A percentile compares a stretch with the other conserved stretches of the same genome.
phyloP scores from a whole-genome alignment of 1,139 yeast species.

The Ogataea hybrid region DNA sequence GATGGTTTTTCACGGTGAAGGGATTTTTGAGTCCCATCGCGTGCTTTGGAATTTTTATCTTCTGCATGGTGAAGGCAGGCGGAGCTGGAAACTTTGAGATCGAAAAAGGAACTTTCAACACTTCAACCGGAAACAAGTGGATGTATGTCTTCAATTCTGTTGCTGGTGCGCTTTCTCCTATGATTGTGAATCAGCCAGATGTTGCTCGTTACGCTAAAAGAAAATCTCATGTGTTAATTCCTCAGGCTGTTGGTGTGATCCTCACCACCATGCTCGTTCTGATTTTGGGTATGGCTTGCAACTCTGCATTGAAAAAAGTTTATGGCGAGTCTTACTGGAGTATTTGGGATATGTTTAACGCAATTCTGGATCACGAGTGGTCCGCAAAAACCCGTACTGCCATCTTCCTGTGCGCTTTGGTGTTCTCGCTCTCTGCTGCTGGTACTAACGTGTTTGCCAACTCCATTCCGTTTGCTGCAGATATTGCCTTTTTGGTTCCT shows the following conservation, averaged over 20 bases:
- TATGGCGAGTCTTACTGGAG: slow-evolving; percentile 31
- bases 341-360: slow-evolving; percentile 28
- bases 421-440: slow-evolving; percentile 45
- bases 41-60: slow-evolving; percentile 39
- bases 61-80: slow-evolving; percentile 30
- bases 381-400: slow-evolving; percentile 44
- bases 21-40: slow-evolving; percentile 40
- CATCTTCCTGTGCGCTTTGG: slow-evolving; percentile 44
- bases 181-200: slow-evolving; percentile 36
- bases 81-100: slow-evolving; percentile 42
- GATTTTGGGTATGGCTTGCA: slow-evolving; percentile 27
- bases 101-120: slow-evolving; percentile 28
- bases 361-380: slow-evolving; percentile 32
- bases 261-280: slow-evolving; percentile 27
- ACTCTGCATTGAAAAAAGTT: slow-evolving; percentile 25
- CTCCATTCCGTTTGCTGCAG: slow-evolving; percentile 54
- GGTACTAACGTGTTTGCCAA: slow-evolving; percentile 49
- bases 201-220: slow-evolving; percentile 37
- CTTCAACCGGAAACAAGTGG: slow-evolving; percentile 41
- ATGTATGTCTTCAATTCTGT: slow-evolving; percentile 42
- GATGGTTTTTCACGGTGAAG: slow-evolving; percentile 37
- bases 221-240: slow-evolving; percentile 31
- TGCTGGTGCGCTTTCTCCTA: slow-evolving; percentile 41
- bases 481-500: slow-evolving; percentile 47
- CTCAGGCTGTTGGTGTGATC: slow-evolving; percentile 27